A percentile compares a stretch with the other conserved stretches of the same genome.
Evolutionary conservation across 1,284 basidiomycete species (phyloP).

Genomic region (Trichosporon inkin): DNA sequence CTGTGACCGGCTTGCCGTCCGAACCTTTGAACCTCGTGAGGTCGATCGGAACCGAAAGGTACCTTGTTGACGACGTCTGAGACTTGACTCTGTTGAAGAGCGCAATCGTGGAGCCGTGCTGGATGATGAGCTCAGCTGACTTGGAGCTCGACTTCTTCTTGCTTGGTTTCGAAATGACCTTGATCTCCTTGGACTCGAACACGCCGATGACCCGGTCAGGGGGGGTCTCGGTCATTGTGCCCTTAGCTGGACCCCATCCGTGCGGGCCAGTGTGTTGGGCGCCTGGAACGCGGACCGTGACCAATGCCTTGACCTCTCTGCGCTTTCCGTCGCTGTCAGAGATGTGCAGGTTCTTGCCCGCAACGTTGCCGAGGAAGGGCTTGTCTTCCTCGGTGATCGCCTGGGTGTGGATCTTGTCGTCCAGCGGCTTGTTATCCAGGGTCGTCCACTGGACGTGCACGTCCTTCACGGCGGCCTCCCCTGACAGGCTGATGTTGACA

Average conservation of each 20-base stretch:
- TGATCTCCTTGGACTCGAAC: constrained; percentile 87
- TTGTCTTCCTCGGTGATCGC: constrained; percentile 32
- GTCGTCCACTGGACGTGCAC: constrained; percentile 42
- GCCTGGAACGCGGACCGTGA: constrained; percentile 78
- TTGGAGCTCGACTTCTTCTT: constrained; percentile 93
- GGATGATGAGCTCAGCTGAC: constrained; percentile 87
- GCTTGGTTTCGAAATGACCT: constrained; percentile 93
- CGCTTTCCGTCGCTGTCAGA: constrained; percentile 45
- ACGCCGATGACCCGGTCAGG: constrained; percentile 68
- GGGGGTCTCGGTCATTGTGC: constrained; percentile 61
- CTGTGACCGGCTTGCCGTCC: constrained; percentile 77
- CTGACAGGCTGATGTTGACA: constrained; percentile 85
- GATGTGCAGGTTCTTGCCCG: constrained; percentile 47
- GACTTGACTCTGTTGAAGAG: constrained; percentile 90
- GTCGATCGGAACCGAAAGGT: constrained; percentile 87
- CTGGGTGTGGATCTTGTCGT: constrained; percentile 39
- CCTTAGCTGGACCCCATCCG: constrained; percentile 31
- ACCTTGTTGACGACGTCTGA: constrained; percentile 91
- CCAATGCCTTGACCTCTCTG: constrained; percentile 82
- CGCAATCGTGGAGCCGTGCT: constrained; percentile 91
- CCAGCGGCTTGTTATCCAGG: constrained; percentile 37
- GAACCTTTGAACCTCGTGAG: constrained; percentile 84
- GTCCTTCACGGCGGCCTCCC: constrained; percentile 70
- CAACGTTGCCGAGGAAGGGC: constrained; percentile 46
- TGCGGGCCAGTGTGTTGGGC: constrained; percentile 43